Conservation (phyloP, 345 rosid genomes). For the Populus davidiana region DNA sequence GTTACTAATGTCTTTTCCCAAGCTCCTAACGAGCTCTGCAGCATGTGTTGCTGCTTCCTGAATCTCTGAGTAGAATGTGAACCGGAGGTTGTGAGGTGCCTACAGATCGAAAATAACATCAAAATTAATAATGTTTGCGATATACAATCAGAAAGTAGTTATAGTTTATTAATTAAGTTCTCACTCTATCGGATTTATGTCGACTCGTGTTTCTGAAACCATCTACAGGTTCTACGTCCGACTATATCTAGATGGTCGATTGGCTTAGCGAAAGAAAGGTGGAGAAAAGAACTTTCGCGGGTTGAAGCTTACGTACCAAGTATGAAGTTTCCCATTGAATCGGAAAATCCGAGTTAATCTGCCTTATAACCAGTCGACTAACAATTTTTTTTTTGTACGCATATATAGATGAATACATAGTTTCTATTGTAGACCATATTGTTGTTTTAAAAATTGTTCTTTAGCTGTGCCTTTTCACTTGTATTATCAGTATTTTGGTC, state of each 20-base stretch:
- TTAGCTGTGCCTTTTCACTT: not conserved
- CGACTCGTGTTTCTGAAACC: not conserved
- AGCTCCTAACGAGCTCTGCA: conserved; percentile 48
- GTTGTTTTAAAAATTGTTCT: not conserved
- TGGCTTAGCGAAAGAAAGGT: not conserved
- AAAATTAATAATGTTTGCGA: not conserved
- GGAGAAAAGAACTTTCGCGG: not conserved
- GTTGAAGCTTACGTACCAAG: not conserved
- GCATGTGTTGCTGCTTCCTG: conserved; percentile 47
- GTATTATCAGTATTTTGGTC: not conserved
- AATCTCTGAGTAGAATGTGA: conserved; percentile 47
- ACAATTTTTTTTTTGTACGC: not conserved
- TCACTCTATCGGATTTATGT: not conserved
- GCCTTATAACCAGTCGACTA: not conserved
- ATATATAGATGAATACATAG: too few relatives aligned
- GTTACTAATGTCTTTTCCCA: conserved; percentile 47
- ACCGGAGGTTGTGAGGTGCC: conserved; percentile 56
- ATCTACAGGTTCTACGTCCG: not conserved
- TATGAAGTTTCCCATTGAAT: not conserved
- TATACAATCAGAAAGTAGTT: too few relatives aligned
- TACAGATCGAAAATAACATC: conserved; percentile 19
- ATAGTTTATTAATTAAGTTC: too few relatives aligned
- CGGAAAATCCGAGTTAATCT: not conserved
- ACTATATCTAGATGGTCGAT: too few relatives aligned
- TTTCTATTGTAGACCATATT: not conserved